phyloP scores from a whole-genome alignment of 305 asterid genomes.

The Fraxinus sp. region DNA sequence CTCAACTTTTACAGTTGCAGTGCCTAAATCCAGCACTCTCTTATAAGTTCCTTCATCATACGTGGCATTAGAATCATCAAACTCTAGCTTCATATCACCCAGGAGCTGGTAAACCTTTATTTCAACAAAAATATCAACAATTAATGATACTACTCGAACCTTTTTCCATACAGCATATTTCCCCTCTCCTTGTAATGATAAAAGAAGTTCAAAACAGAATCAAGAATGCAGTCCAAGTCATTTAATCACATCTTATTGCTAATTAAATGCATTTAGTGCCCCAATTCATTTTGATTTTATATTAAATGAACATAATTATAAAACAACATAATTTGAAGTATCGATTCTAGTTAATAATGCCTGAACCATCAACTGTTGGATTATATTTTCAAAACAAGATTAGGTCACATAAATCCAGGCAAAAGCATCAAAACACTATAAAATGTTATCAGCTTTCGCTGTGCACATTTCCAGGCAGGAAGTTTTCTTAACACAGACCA shows the following conservation, averaged over 20 bases:
- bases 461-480: background rate
- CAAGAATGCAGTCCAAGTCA: slow-evolving; percentile 4
- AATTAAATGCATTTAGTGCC: background rate
- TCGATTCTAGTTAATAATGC: background rate
- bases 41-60: slow-evolving; percentile 47
- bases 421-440: background rate
- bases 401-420: background rate
- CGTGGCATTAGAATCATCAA: slow-evolving; percentile 45
- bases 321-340: background rate
- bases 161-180: background rate
- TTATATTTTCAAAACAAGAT: background rate
- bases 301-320: background rate
- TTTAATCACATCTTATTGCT: background rate
- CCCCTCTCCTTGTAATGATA: background rate
- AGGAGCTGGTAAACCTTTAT: slow-evolving; percentile 74
- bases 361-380: background rate
- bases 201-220: background rate
- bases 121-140: slow-evolving; percentile 1
- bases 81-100: slow-evolving; percentile 70
- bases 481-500: background rate
- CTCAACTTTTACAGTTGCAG: slow-evolving; percentile 56
- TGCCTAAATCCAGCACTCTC: slow-evolving; percentile 73
- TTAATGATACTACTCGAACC: background rate
- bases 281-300: background rate
- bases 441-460: background rate